Base-by-base conservation (phyloP, 257 asterid genomes). In the Schizonepeta tenuifolia region DNA sequence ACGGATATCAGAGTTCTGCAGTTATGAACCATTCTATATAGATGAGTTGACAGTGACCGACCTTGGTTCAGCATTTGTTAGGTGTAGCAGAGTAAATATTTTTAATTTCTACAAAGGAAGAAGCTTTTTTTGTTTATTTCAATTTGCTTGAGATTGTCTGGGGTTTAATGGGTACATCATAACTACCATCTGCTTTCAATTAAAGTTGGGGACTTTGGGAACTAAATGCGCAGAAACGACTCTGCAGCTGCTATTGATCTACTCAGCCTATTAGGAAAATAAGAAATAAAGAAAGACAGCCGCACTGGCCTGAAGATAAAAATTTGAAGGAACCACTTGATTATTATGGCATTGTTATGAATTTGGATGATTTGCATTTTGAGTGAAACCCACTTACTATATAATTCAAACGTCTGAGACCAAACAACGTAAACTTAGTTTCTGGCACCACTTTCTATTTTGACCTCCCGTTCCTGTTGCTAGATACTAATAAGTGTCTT, bases 361-460 rank as follows among this genome's bases (percentile, higher is more conserved):
- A 38, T 62, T 36, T 62, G 24, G 17, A 62, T 40, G 35, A 63
- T 33, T 40, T 62, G 14, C 21, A 14, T 7, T 36, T 6, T 8
- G 41, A 36, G 41, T 36, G 41, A 7, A 7, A 36, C 9, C 22
- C 44, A 13, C 7, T 5, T 33, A 24, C 2, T 24, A 24, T 24
- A 6, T 2, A 15, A 33, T n/a, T 43, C 65, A 59, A 35, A 46
- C 1, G 2, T 13, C 28, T 64, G 33, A 56, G 35, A 70, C 59
- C 67, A 59, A 26, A 44, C 43, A 31, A 71, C 26, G 58, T 55
- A 65, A 54, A 54, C 21, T 21, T 53, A 22, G 17, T 15, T 60
- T 58, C 64, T 58, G 64, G 31, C 9, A 9, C 41, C 21, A 59
- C 14, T 21, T 31, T 7, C 67, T 33, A 8, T 12, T 11, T 69